A percentile compares a stretch with the other conserved stretches of the same genome.
These are phyloP conservation scores for Poa annua DNA, from an alignment of 176 grass and related monocot species.

Conservation along the genomic window DNA sequence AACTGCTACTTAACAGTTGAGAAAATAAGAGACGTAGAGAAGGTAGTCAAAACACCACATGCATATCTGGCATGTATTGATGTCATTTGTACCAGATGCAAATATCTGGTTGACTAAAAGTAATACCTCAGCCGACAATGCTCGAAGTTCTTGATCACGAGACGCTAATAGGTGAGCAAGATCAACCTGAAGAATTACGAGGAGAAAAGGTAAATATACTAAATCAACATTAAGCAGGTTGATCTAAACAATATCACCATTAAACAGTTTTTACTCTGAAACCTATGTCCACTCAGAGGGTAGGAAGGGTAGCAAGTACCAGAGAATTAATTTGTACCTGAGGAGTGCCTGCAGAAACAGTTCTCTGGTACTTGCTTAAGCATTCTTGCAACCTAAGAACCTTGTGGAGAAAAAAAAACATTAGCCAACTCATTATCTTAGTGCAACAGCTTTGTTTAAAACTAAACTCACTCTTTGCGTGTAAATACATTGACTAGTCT, in stretches of 20 bases:
- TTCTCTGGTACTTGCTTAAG: constrained; percentile 96
- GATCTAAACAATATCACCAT: not conserved
- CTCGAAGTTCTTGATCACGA: constrained; percentile 95
- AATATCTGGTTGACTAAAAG: constrained; percentile 17
- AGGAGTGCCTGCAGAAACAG: constrained; percentile 74
- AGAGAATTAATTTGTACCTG: constrained; percentile 54
- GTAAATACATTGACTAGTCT: not conserved
- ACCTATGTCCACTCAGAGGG: not conserved
- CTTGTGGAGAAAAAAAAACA: constrained; percentile 39
- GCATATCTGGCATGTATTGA: not conserved
- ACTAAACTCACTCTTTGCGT: not conserved
- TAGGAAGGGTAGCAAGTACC: not conserved
- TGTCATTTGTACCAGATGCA: not conserved
- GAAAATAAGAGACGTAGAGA: not conserved
- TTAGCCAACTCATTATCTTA: not conserved
- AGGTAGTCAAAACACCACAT: not conserved
- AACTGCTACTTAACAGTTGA: not conserved
- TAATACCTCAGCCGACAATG: constrained; percentile 86
- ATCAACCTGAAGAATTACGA: constrained; percentile 74
- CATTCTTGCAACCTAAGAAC: constrained; percentile 96
- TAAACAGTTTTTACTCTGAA: constrained; percentile 12
- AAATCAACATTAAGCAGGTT: constrained; percentile 8
- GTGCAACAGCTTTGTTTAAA: not conserved
- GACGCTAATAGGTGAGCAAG: constrained; percentile 92
- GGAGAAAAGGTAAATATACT: not conserved